Base-by-base conservation (phyloP, 2,329 filamentous ascomycete species). In the Fusarium pseudonygamai region DNA sequence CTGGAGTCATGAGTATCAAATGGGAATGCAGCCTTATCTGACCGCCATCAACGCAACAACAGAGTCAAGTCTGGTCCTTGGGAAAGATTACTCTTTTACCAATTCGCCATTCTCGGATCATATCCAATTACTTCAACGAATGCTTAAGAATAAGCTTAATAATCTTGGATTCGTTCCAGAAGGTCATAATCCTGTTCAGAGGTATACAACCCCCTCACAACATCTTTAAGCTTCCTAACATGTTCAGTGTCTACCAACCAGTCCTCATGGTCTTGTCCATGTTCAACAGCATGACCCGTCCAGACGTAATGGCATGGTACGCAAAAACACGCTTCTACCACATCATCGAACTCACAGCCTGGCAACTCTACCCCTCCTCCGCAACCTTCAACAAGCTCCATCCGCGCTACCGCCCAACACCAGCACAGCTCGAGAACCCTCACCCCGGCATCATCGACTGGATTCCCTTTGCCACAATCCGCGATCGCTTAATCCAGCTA, bases 281-380 rank as follows among this genome's bases (percentile, higher is more conserved):
- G 69, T 82, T 82, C 66, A 82, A 82, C 62, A 80, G 79, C 69
- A 76, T 82, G 56, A 81, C 79, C 0, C 71, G 80, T 0, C 80
- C 80, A 7, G 80, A 81, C 45, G 79, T 80, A 37, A 82, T 82
- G 73, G 75, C 78, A 2, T 80, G 79, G 79, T 82, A 82, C 11
- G 87, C 84, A 15, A 87, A 80, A 32, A 82, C 79, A 5, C 74
- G 79, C 10, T 81, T 81, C 67, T 81, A 68, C 52, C 79, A 81
- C 63, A 81, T 81, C 40, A 77, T 80, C 40, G 79, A 81, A 52
- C 76, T 81, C 49, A 80, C 78, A 6, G 79, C 79, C 7, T 81
- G 79, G 79, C 78, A 80, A 77, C 58, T 80, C 2, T 80, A 72
- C 24, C 79, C 79, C 9, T 80, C 77, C 3, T 46, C 71, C 4